Base-by-base conservation (phyloP, 176 grass and related monocot species). In the Rhynchospora breviuscula region DNA sequence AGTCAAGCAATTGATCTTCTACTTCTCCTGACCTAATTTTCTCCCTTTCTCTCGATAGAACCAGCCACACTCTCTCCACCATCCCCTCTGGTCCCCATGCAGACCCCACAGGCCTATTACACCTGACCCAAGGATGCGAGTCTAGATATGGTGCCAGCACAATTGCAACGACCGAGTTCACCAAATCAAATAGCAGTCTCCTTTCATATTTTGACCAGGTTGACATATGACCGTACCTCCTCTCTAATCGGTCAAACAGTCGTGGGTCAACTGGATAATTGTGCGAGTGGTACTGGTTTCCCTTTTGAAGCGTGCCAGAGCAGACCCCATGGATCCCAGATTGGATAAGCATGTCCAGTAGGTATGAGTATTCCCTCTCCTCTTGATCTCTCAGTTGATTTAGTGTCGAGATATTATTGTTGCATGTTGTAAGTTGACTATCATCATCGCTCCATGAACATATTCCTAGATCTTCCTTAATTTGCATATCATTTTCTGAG, bases 291-390 rank as follows among this genome's bases (percentile, higher is more conserved):
- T 88, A 92, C n/a, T n/a, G n/a, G n/a, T n/a, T n/a, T 63, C 80
- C 87, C 44, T 89, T 87, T 68, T 58, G 84, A 84, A 88, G 57
- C 18, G 51, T 79, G 35, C 90, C 84, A 82, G 85, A 82, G 0
- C 52, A 33, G 64, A 81, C 85, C 48, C 92, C 81, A 14, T 94
- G 90, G 80, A 97, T 85, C 67, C 94, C 90, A 81, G 92, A 92
- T 83, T 22, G 78, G 56, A 97, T 89, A 8, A 97, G 83, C 53
- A 94, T 88, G 48, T 97, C 94, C n/a, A 97, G 78, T 80, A 97
- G 67, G 84, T 97, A 97, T 25, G 84, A 94, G 61, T 89, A 97
- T 2, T 97, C 94, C 66, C 92, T 97, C 87, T 97, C 94, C 83
- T 94, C 94, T 87, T 97, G 87, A 81, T 91, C 84, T 85, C 58